A percentile compares a stretch with the other conserved stretches of the same genome.
phyloP scores from a whole-genome alignment of 2,329 filamentous ascomycete species.

The Elsinoe necatrix region DNA sequence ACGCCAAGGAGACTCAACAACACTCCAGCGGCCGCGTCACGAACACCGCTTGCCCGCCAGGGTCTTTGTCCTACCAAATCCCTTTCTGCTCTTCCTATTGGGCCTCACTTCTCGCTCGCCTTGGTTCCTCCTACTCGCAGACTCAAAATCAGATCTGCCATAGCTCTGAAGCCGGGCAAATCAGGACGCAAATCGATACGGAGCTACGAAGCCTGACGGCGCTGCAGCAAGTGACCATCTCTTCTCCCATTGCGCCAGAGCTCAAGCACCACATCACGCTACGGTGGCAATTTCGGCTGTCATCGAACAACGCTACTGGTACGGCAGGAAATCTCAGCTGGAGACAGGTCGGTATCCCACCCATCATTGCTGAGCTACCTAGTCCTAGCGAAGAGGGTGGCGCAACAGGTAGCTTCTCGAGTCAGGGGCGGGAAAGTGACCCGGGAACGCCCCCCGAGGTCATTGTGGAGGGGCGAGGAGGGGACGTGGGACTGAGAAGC shows the following conservation, averaged over 20 bases:
- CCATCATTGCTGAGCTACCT: background rate
- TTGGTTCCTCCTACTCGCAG: background rate
- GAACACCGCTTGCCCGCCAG: slow-evolving; percentile 17
- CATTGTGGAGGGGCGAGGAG: background rate
- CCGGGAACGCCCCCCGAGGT: background rate
- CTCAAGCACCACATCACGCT: slow-evolving; percentile 7
- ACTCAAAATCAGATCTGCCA: background rate
- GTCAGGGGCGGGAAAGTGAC: background rate
- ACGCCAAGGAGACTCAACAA: background rate
- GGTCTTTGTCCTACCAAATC: slow-evolving; percentile 12
- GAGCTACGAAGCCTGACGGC: slow-evolving; percentile 6
- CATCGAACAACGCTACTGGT: background rate
- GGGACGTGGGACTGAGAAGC: background rate
- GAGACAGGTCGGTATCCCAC: background rate
- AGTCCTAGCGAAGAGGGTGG: background rate
- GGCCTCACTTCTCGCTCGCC: slow-evolving; percentile 3
- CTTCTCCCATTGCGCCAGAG: background rate
- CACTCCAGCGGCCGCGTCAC: slow-evolving; percentile 25
- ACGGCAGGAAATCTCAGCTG: background rate
- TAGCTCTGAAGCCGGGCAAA: background rate
- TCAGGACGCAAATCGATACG: slow-evolving; percentile 5
- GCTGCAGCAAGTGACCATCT: slow-evolving; percentile 9
- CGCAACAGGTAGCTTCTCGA: background rate
- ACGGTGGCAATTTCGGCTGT: slow-evolving; percentile 12
- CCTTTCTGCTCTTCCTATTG: slow-evolving; percentile 14